These are phyloP conservation scores for Sphaerulina musiva DNA, from an alignment of 2,329 filamentous ascomycete species.

Conservation along the genomic window DNA sequence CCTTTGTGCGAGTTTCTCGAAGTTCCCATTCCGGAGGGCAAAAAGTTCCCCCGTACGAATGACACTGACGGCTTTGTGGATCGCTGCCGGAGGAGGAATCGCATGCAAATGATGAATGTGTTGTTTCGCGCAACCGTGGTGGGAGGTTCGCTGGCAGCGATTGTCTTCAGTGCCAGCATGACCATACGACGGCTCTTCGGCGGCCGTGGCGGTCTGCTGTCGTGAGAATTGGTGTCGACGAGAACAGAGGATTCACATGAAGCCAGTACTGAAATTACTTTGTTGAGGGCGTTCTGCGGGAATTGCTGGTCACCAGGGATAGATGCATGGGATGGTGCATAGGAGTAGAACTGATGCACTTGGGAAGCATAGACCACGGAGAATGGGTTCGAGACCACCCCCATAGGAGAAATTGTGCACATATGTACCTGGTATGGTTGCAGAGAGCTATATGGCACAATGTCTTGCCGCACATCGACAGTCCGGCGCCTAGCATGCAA, in stretches of 20 bases:
- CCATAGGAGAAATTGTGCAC: too few relatives aligned
- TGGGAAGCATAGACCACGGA: background rate
- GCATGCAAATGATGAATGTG: conserved; percentile 52
- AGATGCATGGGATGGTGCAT: background rate
- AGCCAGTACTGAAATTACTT: background rate
- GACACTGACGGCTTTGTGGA: conserved; percentile 51
- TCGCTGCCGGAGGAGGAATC: conserved; percentile 48
- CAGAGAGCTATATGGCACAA: too few relatives aligned
- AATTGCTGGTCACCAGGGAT: background rate
- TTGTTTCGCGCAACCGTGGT: conserved; percentile 47
- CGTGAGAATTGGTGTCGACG: background rate
- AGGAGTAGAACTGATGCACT: background rate
- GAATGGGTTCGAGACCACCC: too few relatives aligned
- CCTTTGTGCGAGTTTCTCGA: conserved; percentile 52
- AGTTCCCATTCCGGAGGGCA: conserved; percentile 44
- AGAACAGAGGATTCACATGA: background rate
- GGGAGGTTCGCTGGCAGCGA: conserved; percentile 44
- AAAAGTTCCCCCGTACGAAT: conserved; percentile 48
- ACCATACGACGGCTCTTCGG: conserved; percentile 33
- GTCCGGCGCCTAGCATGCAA: too few relatives aligned
- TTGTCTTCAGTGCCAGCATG: conserved; percentile 33
- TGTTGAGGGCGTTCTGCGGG: background rate
- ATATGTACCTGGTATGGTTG: too few relatives aligned
- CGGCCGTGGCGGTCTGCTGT: conserved; percentile 17
- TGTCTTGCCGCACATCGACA: too few relatives aligned